Conservation (phyloP, 2,329 filamentous ascomycete species). For the Xylaria multiplex region DNA sequence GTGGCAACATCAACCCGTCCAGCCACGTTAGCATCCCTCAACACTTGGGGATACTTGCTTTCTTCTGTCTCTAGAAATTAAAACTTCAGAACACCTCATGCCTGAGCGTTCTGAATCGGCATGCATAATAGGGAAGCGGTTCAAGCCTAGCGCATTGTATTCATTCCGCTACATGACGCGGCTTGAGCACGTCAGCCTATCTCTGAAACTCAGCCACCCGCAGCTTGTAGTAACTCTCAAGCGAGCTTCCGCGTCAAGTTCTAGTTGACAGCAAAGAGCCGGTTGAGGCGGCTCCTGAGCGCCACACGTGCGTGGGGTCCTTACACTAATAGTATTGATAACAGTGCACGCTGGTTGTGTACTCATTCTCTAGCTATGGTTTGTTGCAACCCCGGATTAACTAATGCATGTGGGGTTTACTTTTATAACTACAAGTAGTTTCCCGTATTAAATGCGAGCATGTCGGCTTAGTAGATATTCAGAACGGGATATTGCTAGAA, state of each 20-base stretch:
- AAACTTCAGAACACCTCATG: background rate
- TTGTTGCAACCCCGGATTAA: background rate
- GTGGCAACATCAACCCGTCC: background rate
- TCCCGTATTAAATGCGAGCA: background rate
- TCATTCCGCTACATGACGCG: background rate
- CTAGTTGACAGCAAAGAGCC: background rate
- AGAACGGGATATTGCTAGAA: background rate
- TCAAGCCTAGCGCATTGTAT: background rate
- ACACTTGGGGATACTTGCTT: too few species aligned
- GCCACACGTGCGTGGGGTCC: background rate
- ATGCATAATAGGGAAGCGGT: background rate
- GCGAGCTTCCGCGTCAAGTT: background rate
- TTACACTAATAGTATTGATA: too few species aligned
- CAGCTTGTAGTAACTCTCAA: slow-evolving; percentile 1
- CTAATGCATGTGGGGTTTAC: background rate
- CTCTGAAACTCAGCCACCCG: background rate
- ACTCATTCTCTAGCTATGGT: background rate
- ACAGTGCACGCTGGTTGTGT: background rate
- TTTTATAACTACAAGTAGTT: background rate
- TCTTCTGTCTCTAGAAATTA: background rate
- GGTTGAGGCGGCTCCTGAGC: background rate
- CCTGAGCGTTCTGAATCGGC: background rate
- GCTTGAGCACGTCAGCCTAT: slow-evolving; percentile 1
- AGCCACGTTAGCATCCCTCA: too few species aligned
- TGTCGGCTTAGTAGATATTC: background rate